Percentiles rank a stretch among this genome's conserved stretches.
phyloP scores from a whole-genome alignment of 176 grass and related monocot species.

The Phoenix roebelenii region DNA sequence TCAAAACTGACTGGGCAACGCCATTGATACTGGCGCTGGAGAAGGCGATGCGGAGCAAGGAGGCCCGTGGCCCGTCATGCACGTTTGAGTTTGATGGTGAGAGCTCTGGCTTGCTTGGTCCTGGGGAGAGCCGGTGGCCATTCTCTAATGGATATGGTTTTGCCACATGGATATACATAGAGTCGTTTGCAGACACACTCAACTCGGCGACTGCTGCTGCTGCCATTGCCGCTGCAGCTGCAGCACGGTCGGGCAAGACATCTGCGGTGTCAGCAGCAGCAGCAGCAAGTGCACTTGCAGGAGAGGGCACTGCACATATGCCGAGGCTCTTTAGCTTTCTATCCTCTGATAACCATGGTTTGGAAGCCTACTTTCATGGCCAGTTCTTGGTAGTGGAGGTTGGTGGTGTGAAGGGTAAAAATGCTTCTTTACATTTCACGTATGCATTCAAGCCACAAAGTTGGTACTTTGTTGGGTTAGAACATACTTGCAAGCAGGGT shows the following conservation, averaged over 20 bases:
- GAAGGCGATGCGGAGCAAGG: conserved; percentile 67
- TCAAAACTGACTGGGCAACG: conserved; percentile 50
- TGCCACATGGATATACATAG: conserved; percentile 93
- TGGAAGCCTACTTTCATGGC: conserved; percentile 97
- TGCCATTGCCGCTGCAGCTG: conserved; percentile 84
- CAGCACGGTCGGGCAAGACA: conserved; percentile 81
- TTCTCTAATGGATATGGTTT: conserved; percentile 93
- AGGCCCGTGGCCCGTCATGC: conserved; percentile 47
- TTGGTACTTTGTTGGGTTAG: conserved; percentile 93
- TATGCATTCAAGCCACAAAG: conserved; percentile 78
- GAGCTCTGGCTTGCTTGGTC: conserved; percentile 84
- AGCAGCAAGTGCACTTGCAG: conserved; percentile 84
- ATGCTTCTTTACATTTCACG: conserved; percentile 93
- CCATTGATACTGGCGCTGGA: conserved; percentile 59
- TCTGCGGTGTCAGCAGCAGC: conserved; percentile 92
- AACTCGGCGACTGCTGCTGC: conserved; percentile 91
- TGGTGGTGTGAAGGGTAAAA: conserved; percentile 72
- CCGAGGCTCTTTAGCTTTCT: conserved; percentile 92
- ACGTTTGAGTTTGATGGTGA: conserved; percentile 96
- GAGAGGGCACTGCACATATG: conserved; percentile 93
- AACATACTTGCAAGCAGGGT: conserved; percentile 77
- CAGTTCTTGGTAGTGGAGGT: conserved; percentile 93
- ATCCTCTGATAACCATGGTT: conserved; percentile 80
- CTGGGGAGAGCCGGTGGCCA: conserved; percentile 86
- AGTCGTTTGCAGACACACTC: conserved; percentile 86